Evolutionary conservation across 768 basidiomycete species (phyloP).

Genomic region (Ramaria rubella): DNA sequence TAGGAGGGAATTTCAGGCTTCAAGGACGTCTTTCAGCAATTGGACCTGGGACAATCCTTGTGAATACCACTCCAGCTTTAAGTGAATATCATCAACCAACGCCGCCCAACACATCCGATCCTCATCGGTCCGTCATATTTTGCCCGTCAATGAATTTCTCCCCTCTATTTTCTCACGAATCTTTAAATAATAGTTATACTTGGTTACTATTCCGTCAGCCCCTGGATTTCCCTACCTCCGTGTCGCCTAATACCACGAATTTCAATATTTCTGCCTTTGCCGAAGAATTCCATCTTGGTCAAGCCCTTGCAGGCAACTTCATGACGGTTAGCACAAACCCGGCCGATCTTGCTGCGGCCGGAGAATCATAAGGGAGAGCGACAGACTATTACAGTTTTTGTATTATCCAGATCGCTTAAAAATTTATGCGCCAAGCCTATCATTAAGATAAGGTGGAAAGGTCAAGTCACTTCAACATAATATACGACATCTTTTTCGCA

Average conservation of each 20-base stretch:
- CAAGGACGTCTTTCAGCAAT: constrained; percentile 7
- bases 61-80: constrained; percentile 38
- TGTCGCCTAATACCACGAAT: constrained; percentile 24
- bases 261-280: constrained; percentile 44
- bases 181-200: constrained; percentile 38
- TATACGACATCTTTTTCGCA: no score
- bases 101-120: constrained; percentile 36
- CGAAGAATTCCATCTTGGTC: constrained; percentile 33
- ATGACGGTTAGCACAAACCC: constrained; percentile 24
- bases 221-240: constrained; percentile 33
- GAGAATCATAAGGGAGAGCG: not conserved
- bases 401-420: no score
- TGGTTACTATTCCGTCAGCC: constrained; percentile 43
- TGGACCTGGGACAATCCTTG: constrained; percentile 19
- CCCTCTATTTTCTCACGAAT: not conserved
- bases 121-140: constrained; percentile 33
- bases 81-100: constrained; percentile 35
- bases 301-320: constrained; percentile 43
- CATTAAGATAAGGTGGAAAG: no score
- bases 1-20: constrained; percentile 36
- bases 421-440: no score
- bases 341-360: not conserved
- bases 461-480: no score
- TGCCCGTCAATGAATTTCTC: not conserved
- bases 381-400: no score